phyloP scores from a whole-genome alignment of 768 basidiomycete species.

The Tricholoma matsutake region DNA sequence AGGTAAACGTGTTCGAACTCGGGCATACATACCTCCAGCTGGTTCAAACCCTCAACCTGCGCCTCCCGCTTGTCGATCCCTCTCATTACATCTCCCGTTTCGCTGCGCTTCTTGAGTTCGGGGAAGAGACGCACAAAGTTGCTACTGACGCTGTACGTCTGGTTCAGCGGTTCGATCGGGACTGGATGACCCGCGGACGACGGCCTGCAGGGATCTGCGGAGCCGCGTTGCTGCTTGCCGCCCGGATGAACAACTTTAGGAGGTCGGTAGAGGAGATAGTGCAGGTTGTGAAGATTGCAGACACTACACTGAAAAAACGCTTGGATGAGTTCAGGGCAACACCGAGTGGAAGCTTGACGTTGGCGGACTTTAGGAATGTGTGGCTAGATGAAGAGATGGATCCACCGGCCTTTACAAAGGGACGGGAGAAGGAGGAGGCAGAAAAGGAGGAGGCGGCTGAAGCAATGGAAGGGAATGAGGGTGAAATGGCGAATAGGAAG shows the following conservation, averaged over 20 bases:
- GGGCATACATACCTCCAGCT: conserved; percentile 96
- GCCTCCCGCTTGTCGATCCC: conserved; percentile 88
- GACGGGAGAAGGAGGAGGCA: conserved; percentile 65
- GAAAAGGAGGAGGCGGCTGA: conserved; percentile 40
- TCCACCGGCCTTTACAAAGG: conserved; percentile 84
- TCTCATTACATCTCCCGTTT: conserved; percentile 97
- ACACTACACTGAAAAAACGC: conserved; percentile 88
- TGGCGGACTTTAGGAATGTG: conserved; percentile 86
- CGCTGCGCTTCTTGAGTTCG: conserved; percentile 91
- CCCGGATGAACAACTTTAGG: conserved; percentile 97
- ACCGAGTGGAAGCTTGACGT: conserved; percentile 77
- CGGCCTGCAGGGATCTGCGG: conserved; percentile 98
- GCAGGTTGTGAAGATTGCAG: conserved; percentile 99
- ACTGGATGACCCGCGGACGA: conserved; percentile 96
- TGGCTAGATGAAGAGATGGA: conserved; percentile 93
- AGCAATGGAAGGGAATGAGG: conserved; percentile 21
- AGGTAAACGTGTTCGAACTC: conserved; percentile 98
- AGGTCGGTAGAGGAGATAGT: conserved; percentile 93
- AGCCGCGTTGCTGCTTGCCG: conserved; percentile 90
- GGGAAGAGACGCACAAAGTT: conserved; percentile 88
- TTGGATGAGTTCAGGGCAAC: conserved; percentile 94
- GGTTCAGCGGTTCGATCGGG: conserved; percentile 88
- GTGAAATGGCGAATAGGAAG: conserved; percentile 23
- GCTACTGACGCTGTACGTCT: conserved; percentile 92
- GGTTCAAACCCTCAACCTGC: conserved; percentile 80